Evolutionary conservation across 1,139 yeast species (phyloP), one percentile per base, ranked within the genome.

Genomic region (Kazachstania sp.): DNA sequence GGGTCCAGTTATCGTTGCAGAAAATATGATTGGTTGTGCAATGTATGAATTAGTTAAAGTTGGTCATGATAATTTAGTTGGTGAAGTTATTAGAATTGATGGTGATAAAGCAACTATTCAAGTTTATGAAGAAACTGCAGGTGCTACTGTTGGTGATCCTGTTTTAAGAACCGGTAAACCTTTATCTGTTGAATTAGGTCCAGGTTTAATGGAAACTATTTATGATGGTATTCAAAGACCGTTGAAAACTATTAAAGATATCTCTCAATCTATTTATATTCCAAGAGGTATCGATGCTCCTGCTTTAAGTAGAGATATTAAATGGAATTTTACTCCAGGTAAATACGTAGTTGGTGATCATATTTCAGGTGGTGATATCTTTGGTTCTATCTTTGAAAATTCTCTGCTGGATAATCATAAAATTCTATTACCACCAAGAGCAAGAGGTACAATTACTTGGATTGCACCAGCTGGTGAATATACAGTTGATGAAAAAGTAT

Each of bases 151-250:
- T 39, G 99, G 99, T 61, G 98, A 92, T 67, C 99, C 99, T 2
- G 98, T 92, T 47, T 73, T 86, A 63, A 82, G 98, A 73, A 92
- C 98, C 11, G 98, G 98, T 55, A 87, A 92, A 70, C 99, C 99
- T 16, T 77, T 92, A 61, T 87, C 97, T 45, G 99, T 92, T 45
- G 99, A 92, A 72, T 76, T 92, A 66, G 99, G 99, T 63, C 99
- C 99, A 29, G 99, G 99, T 68, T 78, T 92, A 63, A 87, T 92
- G 95, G 98, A 92, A 72, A 92, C 96, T 56, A 92, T 92, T 67
- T 92, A 92, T 65, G 99, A 92, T 71, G 99, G 99, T 75, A 92
- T 92, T 68, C 98, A 92, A 74, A 88, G 99, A 75, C 98, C 99
- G 42, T 79, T 92, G 68, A 84, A 85, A 70, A 87, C 95, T 45